Base-by-base conservation (phyloP, 306 rosid genomes). In the Citrullus mucosospermus region DNA sequence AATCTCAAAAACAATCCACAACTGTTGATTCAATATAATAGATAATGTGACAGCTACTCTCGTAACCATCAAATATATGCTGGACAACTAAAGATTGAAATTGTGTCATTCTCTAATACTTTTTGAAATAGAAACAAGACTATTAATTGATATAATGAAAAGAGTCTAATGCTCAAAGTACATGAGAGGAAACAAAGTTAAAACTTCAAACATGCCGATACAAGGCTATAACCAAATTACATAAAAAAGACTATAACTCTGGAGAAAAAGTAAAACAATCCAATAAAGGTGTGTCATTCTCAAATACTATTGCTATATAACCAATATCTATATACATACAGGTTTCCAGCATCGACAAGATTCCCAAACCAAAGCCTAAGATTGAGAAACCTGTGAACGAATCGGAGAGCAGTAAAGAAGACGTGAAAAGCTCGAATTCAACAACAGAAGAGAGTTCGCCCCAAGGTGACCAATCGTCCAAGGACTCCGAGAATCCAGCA, bases 361-460 rank as follows among this genome's bases (percentile, higher is more conserved):
- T 92, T 82, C 96, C 93, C 36, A 95, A 89, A 90, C 97, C 98
- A 62, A 94, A 90, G 88, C 97, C 98, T 62, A 91, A 87, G 82
- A 69, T 86, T 79, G 91, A 86, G 85, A 92, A 91, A 83, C 81
- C 91, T 12, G 38, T 73, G 16, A 88, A 87, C 3, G 97, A 88
- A 79, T 85, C 91, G 1, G 96, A 87, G 46, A 85, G 82, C 84
- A 78, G 71, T 3, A 86, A 36, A 55, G 85, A 87, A 78, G 83
- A 86, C 6, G 80, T 36, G 1, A 87, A 84, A 77, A 34, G 56
- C 81, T 80, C 93, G 0, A 30, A 84, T 78, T 70, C 88, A 53
- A 85, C 87, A 18, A 80, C 95, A 7, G 87, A 82, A 32, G 89
- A 90, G 60, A 68, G 78, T 75, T 78, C 87, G 9, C 51, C 88